These are phyloP conservation scores for Hypoxylon sp. DNA, from an alignment of 2,329 filamentous ascomycete species.

Conservation along the genomic window DNA sequence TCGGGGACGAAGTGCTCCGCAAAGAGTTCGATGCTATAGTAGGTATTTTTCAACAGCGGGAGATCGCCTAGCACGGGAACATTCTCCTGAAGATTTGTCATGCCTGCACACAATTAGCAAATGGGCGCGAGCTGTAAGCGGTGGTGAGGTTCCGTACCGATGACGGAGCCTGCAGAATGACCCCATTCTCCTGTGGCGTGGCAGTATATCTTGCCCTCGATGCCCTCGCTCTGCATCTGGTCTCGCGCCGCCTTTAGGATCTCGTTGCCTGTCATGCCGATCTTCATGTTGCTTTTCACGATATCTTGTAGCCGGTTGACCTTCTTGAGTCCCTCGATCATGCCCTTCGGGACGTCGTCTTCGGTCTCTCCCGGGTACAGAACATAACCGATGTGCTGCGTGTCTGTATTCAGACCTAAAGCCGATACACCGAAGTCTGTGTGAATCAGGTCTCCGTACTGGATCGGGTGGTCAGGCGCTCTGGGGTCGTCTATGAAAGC, in stretches of 20 bases:
- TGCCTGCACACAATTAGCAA: slow-evolving; percentile 47
- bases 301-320: slow-evolving; percentile 59
- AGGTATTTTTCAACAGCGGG: slow-evolving; percentile 54
- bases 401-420: slow-evolving; percentile 58
- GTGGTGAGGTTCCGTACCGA: slow-evolving; percentile 47
- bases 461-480: slow-evolving; percentile 45
- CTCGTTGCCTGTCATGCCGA: slow-evolving; percentile 54
- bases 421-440: slow-evolving; percentile 59
- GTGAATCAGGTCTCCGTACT: slow-evolving; percentile 57
- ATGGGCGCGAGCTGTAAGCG: not conserved
- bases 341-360: slow-evolving; percentile 51
- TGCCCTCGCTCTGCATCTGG: slow-evolving; percentile 54
- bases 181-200: slow-evolving; percentile 61
- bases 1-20: slow-evolving; percentile 58
- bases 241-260: slow-evolving; percentile 51
- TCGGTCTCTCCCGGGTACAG: slow-evolving; percentile 53
- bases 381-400: slow-evolving; percentile 60
- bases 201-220: slow-evolving; percentile 57
- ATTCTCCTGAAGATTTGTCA: slow-evolving; percentile 58
- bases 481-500: slow-evolving; percentile 26
- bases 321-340: slow-evolving; percentile 54
- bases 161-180: slow-evolving; percentile 57
- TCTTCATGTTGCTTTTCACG: slow-evolving; percentile 52
- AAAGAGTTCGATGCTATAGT: slow-evolving; percentile 60
- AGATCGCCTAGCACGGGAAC: slow-evolving; percentile 57